phyloP scores from a whole-genome alignment of 345 rosid genomes.

The Pseudoturritis turrita region DNA sequence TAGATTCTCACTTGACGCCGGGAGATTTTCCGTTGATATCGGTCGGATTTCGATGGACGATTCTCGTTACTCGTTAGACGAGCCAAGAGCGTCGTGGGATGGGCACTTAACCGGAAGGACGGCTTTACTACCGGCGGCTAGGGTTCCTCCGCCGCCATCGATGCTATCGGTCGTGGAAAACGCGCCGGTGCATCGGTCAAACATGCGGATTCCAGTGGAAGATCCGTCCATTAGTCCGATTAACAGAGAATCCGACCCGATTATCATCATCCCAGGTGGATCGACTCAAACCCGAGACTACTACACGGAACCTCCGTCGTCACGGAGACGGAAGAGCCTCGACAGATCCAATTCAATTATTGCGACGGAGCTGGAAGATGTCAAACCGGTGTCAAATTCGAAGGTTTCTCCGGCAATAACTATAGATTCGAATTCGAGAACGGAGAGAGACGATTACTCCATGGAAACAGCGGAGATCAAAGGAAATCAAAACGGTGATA shows the following conservation, averaged over 20 bases:
- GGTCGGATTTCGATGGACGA: slow-evolving; percentile 41
- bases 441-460: slow-evolving; percentile 62
- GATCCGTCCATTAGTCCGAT: slow-evolving; percentile 13
- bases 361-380: slow-evolving; percentile 73
- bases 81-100: slow-evolving; percentile 82
- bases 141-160: slow-evolving; percentile 73
- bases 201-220: slow-evolving; percentile 70
- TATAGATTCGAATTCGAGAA: slow-evolving; percentile 55
- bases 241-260: slow-evolving; percentile 29
- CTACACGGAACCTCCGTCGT: slow-evolving; percentile 68
- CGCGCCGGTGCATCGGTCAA: slow-evolving; percentile 54
- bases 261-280: slow-evolving; percentile 63
- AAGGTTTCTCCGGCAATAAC: slow-evolving; percentile 59
- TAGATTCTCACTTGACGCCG: slow-evolving; percentile 53
- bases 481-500: slow-evolving; percentile 42
- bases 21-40: slow-evolving; percentile 32
- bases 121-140: background rate
- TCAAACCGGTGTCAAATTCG: slow-evolving; percentile 58
- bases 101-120: slow-evolving; percentile 62
- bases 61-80: slow-evolving; percentile 73
- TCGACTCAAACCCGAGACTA: slow-evolving; percentile 85
- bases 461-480: slow-evolving; percentile 32
- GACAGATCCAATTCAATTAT: slow-evolving; percentile 77
- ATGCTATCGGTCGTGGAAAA: slow-evolving; percentile 79
- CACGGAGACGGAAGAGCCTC: slow-evolving; percentile 78